Conservation (phyloP, 148 eudicot species). For the Arctostaphylos glauca region DNA sequence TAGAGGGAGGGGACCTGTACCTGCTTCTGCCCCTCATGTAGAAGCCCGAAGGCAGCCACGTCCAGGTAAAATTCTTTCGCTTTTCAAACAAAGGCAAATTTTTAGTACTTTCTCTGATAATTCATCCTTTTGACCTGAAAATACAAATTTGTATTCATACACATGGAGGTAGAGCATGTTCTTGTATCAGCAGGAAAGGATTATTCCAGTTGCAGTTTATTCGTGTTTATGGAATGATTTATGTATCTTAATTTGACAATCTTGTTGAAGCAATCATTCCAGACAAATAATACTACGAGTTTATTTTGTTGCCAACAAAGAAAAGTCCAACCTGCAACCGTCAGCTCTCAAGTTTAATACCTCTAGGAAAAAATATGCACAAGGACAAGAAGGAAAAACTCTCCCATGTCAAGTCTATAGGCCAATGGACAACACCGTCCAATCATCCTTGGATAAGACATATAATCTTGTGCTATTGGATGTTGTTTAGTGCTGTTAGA, state of each 20-base stretch:
- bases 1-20: constrained; percentile 23
- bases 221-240: neutral
- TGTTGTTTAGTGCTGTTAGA: too few species aligned
- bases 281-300: neutral
- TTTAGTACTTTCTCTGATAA: neutral
- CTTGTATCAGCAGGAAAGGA: neutral
- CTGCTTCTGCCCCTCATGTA: constrained; percentile 20
- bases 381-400: too few species aligned
- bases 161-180: neutral
- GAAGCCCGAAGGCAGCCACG: constrained; percentile 23
- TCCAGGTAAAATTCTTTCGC: constrained; percentile 28
- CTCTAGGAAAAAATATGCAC: too few species aligned
- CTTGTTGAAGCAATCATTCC: neutral
- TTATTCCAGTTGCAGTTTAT: neutral
- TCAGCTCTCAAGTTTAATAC: too few species aligned
- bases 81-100: neutral
- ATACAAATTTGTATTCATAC: neutral
- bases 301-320: neutral
- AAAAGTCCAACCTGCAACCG: too few species aligned
- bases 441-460: too few species aligned
- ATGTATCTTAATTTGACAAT: neutral
- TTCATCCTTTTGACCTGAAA: neutral
- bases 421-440: too few species aligned
- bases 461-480: too few species aligned
- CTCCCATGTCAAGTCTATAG: too few species aligned